These are phyloP conservation scores for Calocybe gangraenosa DNA, from an alignment of 768 basidiomycete genomes.

Conservation along the genomic window DNA sequence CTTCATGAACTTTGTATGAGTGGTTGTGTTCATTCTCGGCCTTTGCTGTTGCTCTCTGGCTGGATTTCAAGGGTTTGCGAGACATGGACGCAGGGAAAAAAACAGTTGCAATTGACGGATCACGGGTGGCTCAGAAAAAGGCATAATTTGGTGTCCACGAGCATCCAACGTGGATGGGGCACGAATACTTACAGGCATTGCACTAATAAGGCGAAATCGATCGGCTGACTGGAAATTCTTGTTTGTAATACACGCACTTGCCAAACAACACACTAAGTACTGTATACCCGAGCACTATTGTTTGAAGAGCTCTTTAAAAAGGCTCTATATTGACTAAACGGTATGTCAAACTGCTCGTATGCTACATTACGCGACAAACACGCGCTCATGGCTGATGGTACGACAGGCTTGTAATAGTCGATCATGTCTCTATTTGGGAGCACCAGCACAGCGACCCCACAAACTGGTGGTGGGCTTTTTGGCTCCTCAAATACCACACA, in stretches of 20 bases:
- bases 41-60: not conserved
- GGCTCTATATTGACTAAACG: too few species aligned
- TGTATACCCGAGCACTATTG: too few species aligned
- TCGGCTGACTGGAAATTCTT: too few species aligned
- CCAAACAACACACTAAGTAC: too few species aligned
- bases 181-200: too few species aligned
- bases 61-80: not conserved
- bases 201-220: too few species aligned
- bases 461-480: slow-evolving; percentile 20
- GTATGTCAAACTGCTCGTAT: too few species aligned
- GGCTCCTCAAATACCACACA: slow-evolving; percentile 23
- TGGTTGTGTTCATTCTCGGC: not conserved
- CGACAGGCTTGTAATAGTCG: not conserved
- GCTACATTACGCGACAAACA: too few species aligned
- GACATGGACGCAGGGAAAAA: not conserved
- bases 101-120: too few species aligned
- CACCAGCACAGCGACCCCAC: slow-evolving; percentile 12
- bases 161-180: not conserved
- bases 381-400: too few species aligned
- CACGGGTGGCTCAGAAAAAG: not conserved
- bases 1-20: not conserved
- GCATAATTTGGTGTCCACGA: not conserved
- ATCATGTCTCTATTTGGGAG: slow-evolving; percentile 19
- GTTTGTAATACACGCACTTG: too few species aligned
- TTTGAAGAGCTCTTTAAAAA: too few species aligned